Evolutionary conservation across 2,329 filamentous ascomycete genomes (phyloP), one percentile per base, ranked within the genome.

Genomic region (Colletotrichum spinosum): DNA sequence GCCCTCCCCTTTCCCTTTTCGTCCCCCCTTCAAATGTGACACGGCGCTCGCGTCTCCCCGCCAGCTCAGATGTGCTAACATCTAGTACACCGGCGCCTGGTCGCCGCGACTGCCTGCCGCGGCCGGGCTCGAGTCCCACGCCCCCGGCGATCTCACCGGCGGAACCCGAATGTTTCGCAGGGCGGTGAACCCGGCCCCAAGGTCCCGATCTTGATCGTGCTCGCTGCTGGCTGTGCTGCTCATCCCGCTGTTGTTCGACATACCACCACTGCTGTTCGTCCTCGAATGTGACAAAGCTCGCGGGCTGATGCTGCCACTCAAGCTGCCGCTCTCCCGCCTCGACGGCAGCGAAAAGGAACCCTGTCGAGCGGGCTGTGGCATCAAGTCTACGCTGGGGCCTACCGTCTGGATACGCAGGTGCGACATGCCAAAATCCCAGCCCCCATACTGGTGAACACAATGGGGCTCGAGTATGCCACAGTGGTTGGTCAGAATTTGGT

Each of bases 381-480:
- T 55, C 45, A 61, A 39, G n/a, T 68, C 63, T 42, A 39, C 55
- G 17, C 59, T 60, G 33, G 65, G 65, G 25, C 55, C 58, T 42
- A 65, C 54, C 8, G 60, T 15, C 17, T 69, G 57, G 17, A 70
- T 65, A 33, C 68, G 67, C 57, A 74, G 51, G 58, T 73, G 68
- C 51, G 69, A 68, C 46, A 74, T 72, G 17, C 72, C 72, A 51
- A 78, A 75, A 34, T 73, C 74, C 42, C 77, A 70, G 46, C 72
- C 74, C 11, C 74, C 75, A 65, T 85, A 85, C 65, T 81, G 78
- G 60, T 85, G 81, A n/a, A 84, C 81, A 72, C 84, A 87, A 69
- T 86, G 84, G 55, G 84, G 84, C 71, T 86, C 83, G 6, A 73
- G 60, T 50, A 85, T 82, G 33, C 74, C 76, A 68, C 82, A 84